Evolutionary conservation across 306 rosid species (phyloP).

Genomic region (Neltuma alba): DNA sequence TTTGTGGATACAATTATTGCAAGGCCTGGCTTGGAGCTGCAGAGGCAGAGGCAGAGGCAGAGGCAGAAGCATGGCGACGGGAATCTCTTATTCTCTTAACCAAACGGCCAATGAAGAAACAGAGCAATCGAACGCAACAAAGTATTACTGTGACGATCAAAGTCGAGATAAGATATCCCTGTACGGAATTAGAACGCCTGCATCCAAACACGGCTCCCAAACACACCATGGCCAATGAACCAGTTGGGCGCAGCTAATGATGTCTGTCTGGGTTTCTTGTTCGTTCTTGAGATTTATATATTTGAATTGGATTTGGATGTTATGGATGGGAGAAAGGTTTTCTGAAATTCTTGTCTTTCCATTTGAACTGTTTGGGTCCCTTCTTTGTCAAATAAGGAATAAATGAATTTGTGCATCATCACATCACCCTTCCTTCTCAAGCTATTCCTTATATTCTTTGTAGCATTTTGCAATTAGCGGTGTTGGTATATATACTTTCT

Average conservation of each 20-base stretch:
- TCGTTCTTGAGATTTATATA: background rate
- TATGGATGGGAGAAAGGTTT: background rate
- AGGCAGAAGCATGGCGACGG: background rate
- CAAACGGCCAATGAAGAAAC: conserved; percentile 33
- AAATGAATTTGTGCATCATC: conserved; percentile 42
- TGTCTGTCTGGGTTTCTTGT: background rate
- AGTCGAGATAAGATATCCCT: conserved; percentile 41
- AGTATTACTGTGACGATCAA: conserved; percentile 39
- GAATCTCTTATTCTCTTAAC: conserved; percentile 27
- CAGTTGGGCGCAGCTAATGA: background rate
- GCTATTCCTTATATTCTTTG: background rate
- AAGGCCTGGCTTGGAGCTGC: conserved; percentile 21
- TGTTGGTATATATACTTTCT: background rate
- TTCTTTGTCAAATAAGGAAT: conserved; percentile 42
- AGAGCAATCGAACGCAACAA: conserved; percentile 42
- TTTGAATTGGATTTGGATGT: background rate
- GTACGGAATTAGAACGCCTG: conserved; percentile 39
- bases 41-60: background rate
- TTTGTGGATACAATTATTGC: conserved; percentile 37
- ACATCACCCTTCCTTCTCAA: background rate
- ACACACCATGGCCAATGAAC: conserved; percentile 38
- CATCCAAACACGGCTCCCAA: conserved; percentile 52
- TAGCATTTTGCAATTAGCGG: background rate
- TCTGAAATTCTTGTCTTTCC: conserved; percentile 39
- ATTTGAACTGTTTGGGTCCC: background rate